These are phyloP conservation scores for Streptanthus diversifolius DNA, from an alignment of 345 rosid species.

Conservation along the genomic window DNA sequence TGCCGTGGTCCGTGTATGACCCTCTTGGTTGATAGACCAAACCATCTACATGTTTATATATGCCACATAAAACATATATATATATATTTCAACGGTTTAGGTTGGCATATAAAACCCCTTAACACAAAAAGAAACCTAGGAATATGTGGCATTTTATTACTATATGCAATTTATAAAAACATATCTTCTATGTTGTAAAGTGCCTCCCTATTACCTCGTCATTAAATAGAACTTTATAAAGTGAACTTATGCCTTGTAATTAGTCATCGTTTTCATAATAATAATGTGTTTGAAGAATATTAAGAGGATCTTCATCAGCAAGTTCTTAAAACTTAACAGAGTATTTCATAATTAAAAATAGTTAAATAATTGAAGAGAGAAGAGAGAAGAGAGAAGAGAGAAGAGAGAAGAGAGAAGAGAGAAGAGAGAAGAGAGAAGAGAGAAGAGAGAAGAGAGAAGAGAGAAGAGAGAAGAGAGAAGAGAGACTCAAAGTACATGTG, in stretches of 20 bases:
- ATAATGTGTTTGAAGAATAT: not conserved
- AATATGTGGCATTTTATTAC: not conserved
- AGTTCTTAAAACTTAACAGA: no score
- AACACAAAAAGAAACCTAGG: not conserved
- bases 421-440: no score
- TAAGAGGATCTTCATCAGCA: no score
- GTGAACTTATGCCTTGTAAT: not conserved
- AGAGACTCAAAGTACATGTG: no score
- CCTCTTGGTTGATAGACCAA: not conserved
- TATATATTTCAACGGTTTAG: not conserved
- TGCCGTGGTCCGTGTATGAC: conserved; percentile 5
- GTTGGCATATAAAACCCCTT: not conserved
- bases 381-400: no score
- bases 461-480: no score
- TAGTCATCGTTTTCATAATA: not conserved
- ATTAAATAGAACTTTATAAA: not conserved
- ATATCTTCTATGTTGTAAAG: not conserved
- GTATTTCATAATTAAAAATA: no score
- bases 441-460: no score
- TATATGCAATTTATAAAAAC: not conserved
- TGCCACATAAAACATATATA: not conserved
- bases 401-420: no score
- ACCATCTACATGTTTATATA: conserved; percentile 1
- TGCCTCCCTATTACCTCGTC: not conserved
- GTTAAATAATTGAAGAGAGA: no score